Evolutionary conservation across 2,329 filamentous ascomycete species (phyloP), one percentile per base, ranked within the genome.

Genomic region (Plectosphaerella sp.): DNA sequence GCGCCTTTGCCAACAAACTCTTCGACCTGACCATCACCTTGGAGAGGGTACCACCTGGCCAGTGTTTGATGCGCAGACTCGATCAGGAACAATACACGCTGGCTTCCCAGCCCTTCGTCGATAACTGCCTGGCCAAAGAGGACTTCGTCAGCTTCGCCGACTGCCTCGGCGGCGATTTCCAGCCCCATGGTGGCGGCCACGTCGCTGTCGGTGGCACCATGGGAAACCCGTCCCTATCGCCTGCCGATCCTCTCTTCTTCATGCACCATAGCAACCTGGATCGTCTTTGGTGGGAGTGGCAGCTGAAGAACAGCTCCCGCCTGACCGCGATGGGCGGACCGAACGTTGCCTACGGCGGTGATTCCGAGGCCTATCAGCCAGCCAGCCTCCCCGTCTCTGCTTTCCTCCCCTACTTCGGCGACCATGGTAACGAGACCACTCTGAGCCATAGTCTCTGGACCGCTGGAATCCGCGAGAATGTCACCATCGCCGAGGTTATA

Each of bases 401-500:
- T 15, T 51, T 53, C 45, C 25, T 36, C 4, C 52, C 52, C 2
- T 53, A 53, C 45, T 53, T 53, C 20, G 36, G 28, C 18, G 52
- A 53, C 39, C 48, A 53, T 37, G 49, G 52, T 15, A 45, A 53
- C 33, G 48, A 39, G 8, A 53, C 52, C 2, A 53, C 52, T 2
- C 52, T 51, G 35, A 24, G 51, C 14, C 52, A 53, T 22, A 12
- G 37, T 20, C 24, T 53, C 37, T 53, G 45, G 52, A 48, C 51
- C 37, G 52, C 49, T 20, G 52, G 45, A n/a, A 35, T 36, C 8
- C 48, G 39, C 12, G 52, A 51, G 45, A 53, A 53, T 20, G 47
- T 53, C n/a, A 53, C 52, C 10, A 53, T 53, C 12, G 52, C 37
- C 3, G 52, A 53, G 33, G 52, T 53, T 9, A 48, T 53, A 48